Evolutionary conservation across 306 rosid species (phyloP), one percentile per base, ranked within the genome.

Genomic region (Vigna unguiculata): DNA sequence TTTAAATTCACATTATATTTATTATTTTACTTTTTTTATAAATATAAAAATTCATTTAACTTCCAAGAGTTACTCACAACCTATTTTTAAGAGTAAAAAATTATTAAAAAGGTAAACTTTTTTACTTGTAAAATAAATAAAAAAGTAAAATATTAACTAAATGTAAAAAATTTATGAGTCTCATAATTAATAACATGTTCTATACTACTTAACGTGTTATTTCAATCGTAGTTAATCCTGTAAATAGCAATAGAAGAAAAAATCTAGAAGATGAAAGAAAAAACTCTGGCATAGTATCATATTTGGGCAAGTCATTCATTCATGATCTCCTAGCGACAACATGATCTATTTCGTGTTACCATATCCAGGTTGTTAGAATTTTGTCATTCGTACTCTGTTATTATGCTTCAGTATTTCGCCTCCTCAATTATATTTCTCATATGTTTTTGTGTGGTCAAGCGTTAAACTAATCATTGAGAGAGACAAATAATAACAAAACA

Each of bases 401-500:
- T 60, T 58, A 21, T 48, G 10, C 41, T 45, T 9, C 12, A 24
- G 3, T 45, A 34, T 46, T 74, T 74, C 62, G 41, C 63, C 20
- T 58, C 38, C 17, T 74, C 17, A 46, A 34, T 16, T 20, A 53
- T 52, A 64, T 4, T 9, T 12, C 7, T n/a, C 22, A 30, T 64
- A 4, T 63, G 67, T 52, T 72, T 54, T 72, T 54, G 43, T 32
- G 16, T 49, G 53, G 47, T 72, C 52, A 38, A 51, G 22, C 45
- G 22, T 28, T 70, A 61, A 30, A 49, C 51, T 9, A 32, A 48
- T n/a, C 41, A 49, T 40, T 38, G 77, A 81, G 32, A 66, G 66
- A 68, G 72, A 49, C 81, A 69, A 69, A 21, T 48, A 40, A 38
- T 22, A 9, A 75, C 59, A 66, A 81, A 60, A 61, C 63, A 34